phyloP scores from a whole-genome alignment of 1,284 basidiomycete species.

The Xerocomus cyaneibrunnescens region DNA sequence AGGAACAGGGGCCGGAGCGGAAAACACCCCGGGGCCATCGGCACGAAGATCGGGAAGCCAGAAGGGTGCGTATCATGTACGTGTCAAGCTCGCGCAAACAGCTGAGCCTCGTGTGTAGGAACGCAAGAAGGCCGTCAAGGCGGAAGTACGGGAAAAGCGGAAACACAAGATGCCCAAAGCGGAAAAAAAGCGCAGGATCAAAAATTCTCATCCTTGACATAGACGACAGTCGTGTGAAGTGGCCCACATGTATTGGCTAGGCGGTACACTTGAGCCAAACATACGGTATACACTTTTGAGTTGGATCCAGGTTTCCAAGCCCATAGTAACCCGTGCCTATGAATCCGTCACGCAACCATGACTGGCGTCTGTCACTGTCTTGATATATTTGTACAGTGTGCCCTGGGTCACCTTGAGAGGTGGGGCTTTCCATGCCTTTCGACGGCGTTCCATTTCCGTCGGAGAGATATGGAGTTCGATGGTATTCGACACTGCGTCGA shows the following conservation, averaged over 20 bases:
- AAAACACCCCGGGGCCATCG: slow-evolving; percentile 76
- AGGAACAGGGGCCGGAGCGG: slow-evolving; percentile 35
- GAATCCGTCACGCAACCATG: slow-evolving; percentile 87
- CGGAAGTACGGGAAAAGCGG: slow-evolving; percentile 82
- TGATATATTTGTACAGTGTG: slow-evolving; percentile 86
- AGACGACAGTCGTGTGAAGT: slow-evolving; percentile 30
- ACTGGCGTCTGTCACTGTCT: slow-evolving; percentile 83
- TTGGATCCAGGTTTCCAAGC: slow-evolving; percentile 4
- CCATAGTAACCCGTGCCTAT: slow-evolving; percentile 37
- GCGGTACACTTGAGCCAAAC: slow-evolving; percentile 2
- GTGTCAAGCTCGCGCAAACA: slow-evolving; percentile 6
- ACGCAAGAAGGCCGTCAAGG: slow-evolving; percentile 86
- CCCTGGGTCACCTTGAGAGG: slow-evolving; percentile 85
- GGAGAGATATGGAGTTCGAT: slow-evolving; percentile 71
- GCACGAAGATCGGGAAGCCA: slow-evolving; percentile 88
- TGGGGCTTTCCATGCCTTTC: slow-evolving; percentile 72
- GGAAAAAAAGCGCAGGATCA: slow-evolving; percentile 86
- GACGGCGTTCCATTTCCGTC: slow-evolving; percentile 70
- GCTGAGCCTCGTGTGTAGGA: slow-evolving; percentile 51
- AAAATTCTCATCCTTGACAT: slow-evolving; percentile 43
- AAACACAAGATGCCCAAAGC: slow-evolving; percentile 93
- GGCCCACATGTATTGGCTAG: slow-evolving; percentile 2
- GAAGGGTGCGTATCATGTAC: slow-evolving; percentile 61
- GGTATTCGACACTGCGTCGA: slow-evolving; percentile 84
- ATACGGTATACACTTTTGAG: slow-evolving; percentile 10